phyloP scores from a whole-genome alignment of 164 flowering plant species.

The Tetrastigma voinierianum region DNA sequence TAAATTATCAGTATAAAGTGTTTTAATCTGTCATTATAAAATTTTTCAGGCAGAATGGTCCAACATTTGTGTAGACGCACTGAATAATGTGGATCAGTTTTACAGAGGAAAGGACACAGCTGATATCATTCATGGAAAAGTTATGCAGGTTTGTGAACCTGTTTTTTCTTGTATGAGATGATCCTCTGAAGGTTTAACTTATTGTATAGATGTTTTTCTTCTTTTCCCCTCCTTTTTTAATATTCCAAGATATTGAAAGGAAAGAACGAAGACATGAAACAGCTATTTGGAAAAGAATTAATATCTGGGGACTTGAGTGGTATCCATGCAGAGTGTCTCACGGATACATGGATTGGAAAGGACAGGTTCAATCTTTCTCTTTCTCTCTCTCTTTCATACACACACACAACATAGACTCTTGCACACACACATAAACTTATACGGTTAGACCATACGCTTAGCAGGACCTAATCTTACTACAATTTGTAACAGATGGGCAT shows the following conservation, averaged over 20 bases:
- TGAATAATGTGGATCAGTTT: conserved; percentile 54
- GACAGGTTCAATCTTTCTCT: conserved; percentile 54
- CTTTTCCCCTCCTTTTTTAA: conserved; percentile 3
- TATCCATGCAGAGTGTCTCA: conserved; percentile 81
- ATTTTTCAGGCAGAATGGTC: conserved; percentile 79
- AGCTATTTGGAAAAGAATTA: conserved; percentile 54
- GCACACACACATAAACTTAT: background rate
- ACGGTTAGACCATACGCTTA: background rate
- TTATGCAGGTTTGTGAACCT: conserved; percentile 50
- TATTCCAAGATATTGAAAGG: conserved; percentile 61
- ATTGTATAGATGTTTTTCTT: background rate
- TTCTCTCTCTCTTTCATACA: conserved; percentile 11
- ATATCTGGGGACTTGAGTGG: conserved; percentile 72
- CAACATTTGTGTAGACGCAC: conserved; percentile 52
- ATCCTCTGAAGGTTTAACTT: background rate
- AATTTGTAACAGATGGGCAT: conserved; percentile 75
- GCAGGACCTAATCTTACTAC: conserved; percentile 5
- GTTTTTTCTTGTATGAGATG: background rate
- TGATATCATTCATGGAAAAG: conserved; percentile 61
- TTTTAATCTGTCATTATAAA: background rate
- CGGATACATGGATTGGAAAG: conserved; percentile 93
- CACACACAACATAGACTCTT: background rate
- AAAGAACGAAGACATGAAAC: conserved; percentile 68
- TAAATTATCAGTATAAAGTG: background rate
- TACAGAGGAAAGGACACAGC: conserved; percentile 64